Percentiles rank a stretch among this genome's conserved stretches.
These are phyloP conservation scores for Ogataea minuta DNA, from an alignment of 805 yeast genomes.

Conservation along the genomic window DNA sequence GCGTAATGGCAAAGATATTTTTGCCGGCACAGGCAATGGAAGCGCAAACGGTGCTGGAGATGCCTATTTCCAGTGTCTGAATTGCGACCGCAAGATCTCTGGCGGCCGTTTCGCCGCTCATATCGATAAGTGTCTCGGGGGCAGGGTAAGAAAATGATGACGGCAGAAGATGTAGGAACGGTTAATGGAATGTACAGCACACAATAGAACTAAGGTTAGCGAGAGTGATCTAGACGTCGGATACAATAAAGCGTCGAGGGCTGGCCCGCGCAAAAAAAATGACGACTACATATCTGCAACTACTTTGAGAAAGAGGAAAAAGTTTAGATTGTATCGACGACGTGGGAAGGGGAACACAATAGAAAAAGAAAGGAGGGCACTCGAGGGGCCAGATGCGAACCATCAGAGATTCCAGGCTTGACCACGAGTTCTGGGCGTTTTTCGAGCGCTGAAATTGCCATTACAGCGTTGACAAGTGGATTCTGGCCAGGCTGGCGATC, in stretches of 20 bases:
- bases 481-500: background rate
- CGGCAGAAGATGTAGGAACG: background rate
- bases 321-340: background rate
- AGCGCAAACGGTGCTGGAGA: constrained; percentile 22
- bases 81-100: constrained; percentile 83
- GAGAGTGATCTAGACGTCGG: too few species aligned
- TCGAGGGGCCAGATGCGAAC: background rate
- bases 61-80: constrained; percentile 69
- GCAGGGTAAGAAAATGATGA: constrained; percentile 51
- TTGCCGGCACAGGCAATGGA: constrained; percentile 13
- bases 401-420: background rate
- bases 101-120: constrained; percentile 94
- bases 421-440: background rate
- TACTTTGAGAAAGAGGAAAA: background rate
- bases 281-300: constrained; percentile 2
- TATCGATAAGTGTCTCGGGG: constrained; percentile 82
- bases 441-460: too few species aligned
- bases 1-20: constrained; percentile 34
- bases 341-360: background rate
- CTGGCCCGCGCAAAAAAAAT: constrained; percentile 9
- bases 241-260: constrained; percentile 6
- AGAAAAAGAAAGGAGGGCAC: constrained; percentile 3
- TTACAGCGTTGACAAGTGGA: too few species aligned
- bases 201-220: too few species aligned
- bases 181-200: too few species aligned